Conservation (phyloP, 345 rosid genomes). For the Bretschneidera sinensis region DNA sequence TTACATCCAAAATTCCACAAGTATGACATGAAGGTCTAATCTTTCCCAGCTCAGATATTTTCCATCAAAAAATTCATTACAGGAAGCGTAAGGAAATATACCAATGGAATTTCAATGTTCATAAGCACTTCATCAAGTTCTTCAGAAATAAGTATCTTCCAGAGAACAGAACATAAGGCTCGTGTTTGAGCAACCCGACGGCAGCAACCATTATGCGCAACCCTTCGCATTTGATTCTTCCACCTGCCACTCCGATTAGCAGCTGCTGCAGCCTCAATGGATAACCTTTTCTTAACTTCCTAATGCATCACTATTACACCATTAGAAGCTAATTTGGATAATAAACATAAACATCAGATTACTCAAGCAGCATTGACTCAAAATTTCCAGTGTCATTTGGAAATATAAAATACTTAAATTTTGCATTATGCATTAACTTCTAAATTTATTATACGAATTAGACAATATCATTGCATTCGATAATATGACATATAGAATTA, state of each 20-base stretch:
- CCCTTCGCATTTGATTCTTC: constrained; percentile 93
- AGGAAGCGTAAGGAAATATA: constrained; percentile 30
- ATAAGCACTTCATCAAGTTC: constrained; percentile 57
- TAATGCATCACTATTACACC: constrained; percentile 30
- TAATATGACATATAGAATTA: constrained; percentile 21
- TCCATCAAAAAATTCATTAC: neutral
- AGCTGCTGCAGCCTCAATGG: constrained; percentile 78
- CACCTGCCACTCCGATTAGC: constrained; percentile 88
- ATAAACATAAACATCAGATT: neutral
- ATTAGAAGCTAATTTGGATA: constrained; percentile 20
- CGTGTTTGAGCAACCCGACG: constrained; percentile 84
- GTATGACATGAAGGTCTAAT: neutral
- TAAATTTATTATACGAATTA: too few species aligned
- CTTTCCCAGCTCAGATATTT: constrained; percentile 9
- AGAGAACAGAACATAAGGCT: constrained; percentile 67
- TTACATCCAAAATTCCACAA: neutral
- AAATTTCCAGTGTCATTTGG: constrained; percentile 6
- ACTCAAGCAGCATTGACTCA: neutral
- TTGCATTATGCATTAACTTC: neutral
- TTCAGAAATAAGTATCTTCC: constrained; percentile 83
- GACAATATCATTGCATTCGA: neutral
- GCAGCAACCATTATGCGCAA: constrained; percentile 95
- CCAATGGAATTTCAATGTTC: constrained; percentile 79
- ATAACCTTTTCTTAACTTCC: constrained; percentile 86
- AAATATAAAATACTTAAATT: neutral